Evolutionary conservation across 306 rosid genomes (phyloP), one percentile per base, ranked within the genome.

Genomic region (Dalbergia cultrata): DNA sequence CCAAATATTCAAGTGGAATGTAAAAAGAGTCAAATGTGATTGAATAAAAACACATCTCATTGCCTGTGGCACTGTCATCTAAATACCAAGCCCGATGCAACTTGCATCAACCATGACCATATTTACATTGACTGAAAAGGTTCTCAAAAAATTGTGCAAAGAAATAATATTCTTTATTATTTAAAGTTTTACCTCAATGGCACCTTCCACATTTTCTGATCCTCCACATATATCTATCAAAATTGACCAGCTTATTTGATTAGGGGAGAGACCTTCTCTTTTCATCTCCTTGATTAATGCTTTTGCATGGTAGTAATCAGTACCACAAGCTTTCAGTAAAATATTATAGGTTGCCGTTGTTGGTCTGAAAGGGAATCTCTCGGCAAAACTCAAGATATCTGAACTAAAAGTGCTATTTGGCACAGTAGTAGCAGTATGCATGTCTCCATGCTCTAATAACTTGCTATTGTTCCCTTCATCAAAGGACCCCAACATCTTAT

Each of bases 311-410:
- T 84, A 80, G 90, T 90, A 91, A 90, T 95, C 92, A 75, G 97
- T 84, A 74, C 97, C 99, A 79, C 99, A 95, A 34, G 99, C 97
- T 89, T 95, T 95, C 89, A 95, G 89, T 83, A 95, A 86, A 81
- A 80, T 91, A 85, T 95, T 93, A 87, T 95, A 95, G 9, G 97
- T 95, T 17, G 97, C 44, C 62, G 83, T 84, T 57, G 97, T 91
- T 65, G 99, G 99, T 58, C 47, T 82, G 82, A 95, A 95, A 62
- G 93, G 85, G 85, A 90, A 86, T 71, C 87, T 87, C 90, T 86
- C 69, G 10, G 84, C 82, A 80, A 80, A 88, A 83, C 81, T 80
- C 75, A 87, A 82, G 83, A 80, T 85, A 61, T 73, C 86, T 43
- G 86, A 63, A 84, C 81, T 81, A 82, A 88, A 85, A 75, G 81